A percentile compares a stretch with the other conserved stretches of the same genome.
phyloP scores from a whole-genome alignment of 1,284 basidiomycete genomes.

The Apiotrichum montevideense region DNA sequence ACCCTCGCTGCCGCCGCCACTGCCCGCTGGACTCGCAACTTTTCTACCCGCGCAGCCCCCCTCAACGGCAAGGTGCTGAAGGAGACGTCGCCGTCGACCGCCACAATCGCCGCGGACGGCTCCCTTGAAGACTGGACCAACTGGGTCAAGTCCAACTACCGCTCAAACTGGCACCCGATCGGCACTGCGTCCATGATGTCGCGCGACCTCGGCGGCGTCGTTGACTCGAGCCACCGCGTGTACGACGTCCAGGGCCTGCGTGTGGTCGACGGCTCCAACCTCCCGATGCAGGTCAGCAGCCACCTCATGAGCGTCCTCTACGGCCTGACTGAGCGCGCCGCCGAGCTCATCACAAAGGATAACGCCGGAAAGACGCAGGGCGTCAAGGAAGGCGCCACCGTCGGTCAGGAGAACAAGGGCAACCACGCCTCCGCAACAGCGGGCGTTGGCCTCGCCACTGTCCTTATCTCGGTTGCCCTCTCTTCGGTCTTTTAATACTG shows the following conservation, averaged over 20 bases:
- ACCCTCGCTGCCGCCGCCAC: constrained; percentile 21
- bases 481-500: no score
- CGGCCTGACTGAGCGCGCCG: constrained; percentile 37
- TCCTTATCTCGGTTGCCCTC: no score
- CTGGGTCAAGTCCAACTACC: constrained; percentile 37
- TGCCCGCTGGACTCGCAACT: constrained; percentile 20
- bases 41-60: constrained; percentile 19
- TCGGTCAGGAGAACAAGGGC: no score
- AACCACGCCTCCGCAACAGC: no score
- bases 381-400: no score
- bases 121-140: constrained; percentile 40
- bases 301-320: constrained; percentile 42
- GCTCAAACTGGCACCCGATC: constrained; percentile 50
- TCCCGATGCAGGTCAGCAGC: constrained; percentile 48
- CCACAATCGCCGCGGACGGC: constrained; percentile 24
- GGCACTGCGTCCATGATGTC: constrained; percentile 61
- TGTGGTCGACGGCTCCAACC: constrained; percentile 50
- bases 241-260: constrained; percentile 49
- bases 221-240: constrained; percentile 47
- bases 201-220: constrained; percentile 54
- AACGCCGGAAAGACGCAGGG: constrained; percentile 4
- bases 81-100: constrained; percentile 41
- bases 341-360: constrained; percentile 36
- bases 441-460: no score
- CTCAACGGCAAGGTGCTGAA: not conserved